phyloP scores from a whole-genome alignment of 495 filamentous ascomycete genomes.

The Oleoguttula mirabilis region DNA sequence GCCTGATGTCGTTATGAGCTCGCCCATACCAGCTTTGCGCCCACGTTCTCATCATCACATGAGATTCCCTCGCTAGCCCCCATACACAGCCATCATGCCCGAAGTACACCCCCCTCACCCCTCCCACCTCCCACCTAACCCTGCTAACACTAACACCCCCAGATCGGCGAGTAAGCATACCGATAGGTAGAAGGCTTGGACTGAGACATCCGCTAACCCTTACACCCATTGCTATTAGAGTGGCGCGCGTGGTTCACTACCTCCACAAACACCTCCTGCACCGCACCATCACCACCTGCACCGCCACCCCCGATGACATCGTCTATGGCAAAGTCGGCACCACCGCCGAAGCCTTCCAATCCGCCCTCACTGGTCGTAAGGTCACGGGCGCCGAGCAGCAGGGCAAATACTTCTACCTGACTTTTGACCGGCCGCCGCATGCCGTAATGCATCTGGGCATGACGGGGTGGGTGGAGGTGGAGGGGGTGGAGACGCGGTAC shows the following conservation, averaged over 20 bases:
- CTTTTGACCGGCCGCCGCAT: conserved; percentile 66
- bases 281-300: conserved; percentile 59
- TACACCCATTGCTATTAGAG: no score
- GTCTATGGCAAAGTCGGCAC: conserved; percentile 85
- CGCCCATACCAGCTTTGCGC: no score
- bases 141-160: no score
- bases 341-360: conserved; percentile 55
- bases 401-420: conserved; percentile 81
- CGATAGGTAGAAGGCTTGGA: no score
- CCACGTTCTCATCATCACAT: no score
- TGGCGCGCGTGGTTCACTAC: conserved; percentile 76
- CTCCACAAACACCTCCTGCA: conserved; percentile 70
- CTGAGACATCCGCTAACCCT: no score
- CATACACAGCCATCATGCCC: no score
- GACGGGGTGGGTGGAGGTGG: conserved; percentile 82
- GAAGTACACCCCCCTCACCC: no score
- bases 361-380: conserved; percentile 63
- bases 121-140: no score
- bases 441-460: conserved; percentile 88
- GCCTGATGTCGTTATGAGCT: no score
- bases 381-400: conserved; percentile 64
- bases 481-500: conserved; percentile 60
- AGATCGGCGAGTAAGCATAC: no score
- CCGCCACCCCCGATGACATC: conserved; percentile 61
- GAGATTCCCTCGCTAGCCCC: no score